Evolutionary conservation across 2,329 filamentous ascomycete species (phyloP).

Genomic region (Penicillium griseofulvum): DNA sequence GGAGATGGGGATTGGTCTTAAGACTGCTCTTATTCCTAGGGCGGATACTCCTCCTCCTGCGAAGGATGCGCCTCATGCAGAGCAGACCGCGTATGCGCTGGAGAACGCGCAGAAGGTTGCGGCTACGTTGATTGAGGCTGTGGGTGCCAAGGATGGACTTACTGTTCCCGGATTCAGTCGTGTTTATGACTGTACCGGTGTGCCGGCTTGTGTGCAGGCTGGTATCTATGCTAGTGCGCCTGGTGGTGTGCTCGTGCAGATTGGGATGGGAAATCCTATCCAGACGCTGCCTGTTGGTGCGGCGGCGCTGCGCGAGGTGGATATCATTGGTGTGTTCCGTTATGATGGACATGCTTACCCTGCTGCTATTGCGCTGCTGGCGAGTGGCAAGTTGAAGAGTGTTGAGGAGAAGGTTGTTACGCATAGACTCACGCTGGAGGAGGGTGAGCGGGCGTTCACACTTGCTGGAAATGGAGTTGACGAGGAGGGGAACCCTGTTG

Average conservation of each 20-base stretch:
- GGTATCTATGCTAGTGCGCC: constrained; percentile 47
- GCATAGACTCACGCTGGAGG: constrained; percentile 49
- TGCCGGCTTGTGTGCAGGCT: constrained; percentile 45
- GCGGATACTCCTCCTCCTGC: constrained; percentile 32
- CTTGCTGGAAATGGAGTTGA: constrained; percentile 52
- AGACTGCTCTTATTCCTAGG: constrained; percentile 39
- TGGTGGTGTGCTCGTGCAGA: constrained; percentile 54
- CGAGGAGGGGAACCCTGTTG: constrained; percentile 51
- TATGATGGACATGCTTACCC: constrained; percentile 55
- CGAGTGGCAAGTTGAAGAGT: constrained; percentile 48
- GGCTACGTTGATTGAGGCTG: constrained; percentile 26
- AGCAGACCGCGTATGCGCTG: constrained; percentile 34
- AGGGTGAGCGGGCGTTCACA: constrained; percentile 52
- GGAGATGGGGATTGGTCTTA: constrained; percentile 35
- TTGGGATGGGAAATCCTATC: constrained; percentile 57
- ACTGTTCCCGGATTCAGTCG: constrained; percentile 39
- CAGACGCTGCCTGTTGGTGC: constrained; percentile 55
- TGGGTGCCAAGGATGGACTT: constrained; percentile 15
- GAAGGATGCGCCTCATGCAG: constrained; percentile 31
- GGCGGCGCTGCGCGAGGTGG: constrained; percentile 56
- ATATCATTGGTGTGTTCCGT: constrained; percentile 57
- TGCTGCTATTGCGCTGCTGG: constrained; percentile 53
- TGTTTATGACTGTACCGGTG: constrained; percentile 49
- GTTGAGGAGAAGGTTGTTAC: constrained; percentile 54
- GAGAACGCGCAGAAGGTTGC: constrained; percentile 40